Percentiles rank a stretch among this genome's conserved stretches.
Evolutionary conservation across 345 rosid species (phyloP).

Genomic region (Alliaria petiolata): DNA sequence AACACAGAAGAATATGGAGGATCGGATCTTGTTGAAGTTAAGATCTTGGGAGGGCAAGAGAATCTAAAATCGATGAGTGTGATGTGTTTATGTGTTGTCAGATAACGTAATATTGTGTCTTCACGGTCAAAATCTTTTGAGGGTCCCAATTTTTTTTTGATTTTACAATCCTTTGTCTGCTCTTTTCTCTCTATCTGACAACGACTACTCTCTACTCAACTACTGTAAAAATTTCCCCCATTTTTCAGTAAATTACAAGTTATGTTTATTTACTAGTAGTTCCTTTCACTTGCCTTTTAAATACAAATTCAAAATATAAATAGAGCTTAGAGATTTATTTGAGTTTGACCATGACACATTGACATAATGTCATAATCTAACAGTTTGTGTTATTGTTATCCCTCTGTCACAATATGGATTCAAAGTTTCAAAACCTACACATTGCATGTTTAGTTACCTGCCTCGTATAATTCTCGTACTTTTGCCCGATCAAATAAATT

Average conservation of each 20-base stretch:
- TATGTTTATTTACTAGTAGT: not conserved
- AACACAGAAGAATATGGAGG: constrained; percentile 17
- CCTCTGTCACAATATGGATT: too few species aligned
- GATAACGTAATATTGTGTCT: constrained; percentile 28
- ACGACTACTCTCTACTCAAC: constrained; percentile 13
- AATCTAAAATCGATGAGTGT: constrained; percentile 26
- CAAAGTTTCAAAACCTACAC: too few species aligned
- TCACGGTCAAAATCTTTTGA: constrained; percentile 20
- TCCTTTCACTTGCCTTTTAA: not conserved
- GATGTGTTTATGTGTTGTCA: constrained; percentile 30
- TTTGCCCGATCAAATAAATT: too few species aligned
- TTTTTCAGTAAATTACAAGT: not conserved
- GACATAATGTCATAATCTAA: too few species aligned
- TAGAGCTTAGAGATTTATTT: too few species aligned
- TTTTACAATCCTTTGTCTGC: constrained; percentile 18
- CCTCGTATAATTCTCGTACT: too few species aligned
- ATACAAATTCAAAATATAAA: not conserved
- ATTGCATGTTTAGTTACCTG: too few species aligned
- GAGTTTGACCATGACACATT: too few species aligned
- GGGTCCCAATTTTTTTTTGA: constrained; percentile 21
- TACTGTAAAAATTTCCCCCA: not conserved
- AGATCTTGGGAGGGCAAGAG: constrained; percentile 15
- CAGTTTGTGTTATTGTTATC: too few species aligned
- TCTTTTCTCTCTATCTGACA: constrained; percentile 4
- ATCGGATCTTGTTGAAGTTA: constrained; percentile 14